phyloP scores from a whole-genome alignment of 345 rosid species.

The Eucalyptus curtisii region DNA sequence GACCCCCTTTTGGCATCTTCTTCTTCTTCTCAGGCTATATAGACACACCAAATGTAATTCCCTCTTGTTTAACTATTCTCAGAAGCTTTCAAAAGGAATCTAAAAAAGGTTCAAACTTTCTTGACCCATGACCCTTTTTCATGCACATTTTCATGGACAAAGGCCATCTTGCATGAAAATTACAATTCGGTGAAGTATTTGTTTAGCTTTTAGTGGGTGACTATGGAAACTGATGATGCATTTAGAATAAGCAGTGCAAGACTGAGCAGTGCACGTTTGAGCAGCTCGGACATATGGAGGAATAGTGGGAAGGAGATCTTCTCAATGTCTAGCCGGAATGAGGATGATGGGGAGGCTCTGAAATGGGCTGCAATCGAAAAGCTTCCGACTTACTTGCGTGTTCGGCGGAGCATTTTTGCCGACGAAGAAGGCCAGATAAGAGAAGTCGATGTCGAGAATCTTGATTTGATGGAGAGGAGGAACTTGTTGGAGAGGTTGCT shows the following conservation, averaged over 20 bases:
- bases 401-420: conserved; percentile 53
- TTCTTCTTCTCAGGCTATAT: neutral
- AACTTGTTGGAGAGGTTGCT: conserved; percentile 62
- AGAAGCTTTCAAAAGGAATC: neutral
- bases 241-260: conserved; percentile 18
- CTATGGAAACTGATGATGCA: conserved; percentile 21
- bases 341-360: conserved; percentile 67
- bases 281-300: conserved; percentile 23
- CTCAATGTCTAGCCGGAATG: conserved; percentile 32
- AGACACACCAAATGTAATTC: neutral
- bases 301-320: conserved; percentile 27
- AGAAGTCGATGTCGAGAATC: conserved; percentile 49
- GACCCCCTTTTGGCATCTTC: neutral
- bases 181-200: neutral
- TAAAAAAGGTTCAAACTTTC: neutral
- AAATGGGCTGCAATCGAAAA: conserved; percentile 89
- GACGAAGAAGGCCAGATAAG: conserved; percentile 29
- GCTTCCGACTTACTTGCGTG: conserved; percentile 56
- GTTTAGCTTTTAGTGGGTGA: neutral
- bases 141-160: neutral
- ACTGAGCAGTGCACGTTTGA: conserved; percentile 4
- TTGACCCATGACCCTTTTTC: neutral
- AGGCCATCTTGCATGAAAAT: neutral
- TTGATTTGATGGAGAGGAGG: conserved; percentile 53
- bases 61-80: neutral